Evolutionary conservation across 192 early-diverging fungal species (phyloP).

Genomic region (Coemansia sp.): DNA sequence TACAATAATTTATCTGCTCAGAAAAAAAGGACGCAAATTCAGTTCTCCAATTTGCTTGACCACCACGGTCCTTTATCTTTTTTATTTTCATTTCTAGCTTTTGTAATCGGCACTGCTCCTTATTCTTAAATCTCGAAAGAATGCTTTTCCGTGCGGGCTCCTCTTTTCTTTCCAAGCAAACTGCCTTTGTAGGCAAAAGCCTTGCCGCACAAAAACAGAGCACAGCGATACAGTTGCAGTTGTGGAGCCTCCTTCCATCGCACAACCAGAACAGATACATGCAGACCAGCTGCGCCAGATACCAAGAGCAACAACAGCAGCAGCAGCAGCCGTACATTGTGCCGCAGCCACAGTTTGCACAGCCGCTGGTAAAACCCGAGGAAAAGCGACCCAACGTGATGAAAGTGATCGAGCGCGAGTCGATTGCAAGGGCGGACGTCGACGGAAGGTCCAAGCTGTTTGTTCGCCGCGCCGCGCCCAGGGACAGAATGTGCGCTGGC

Average conservation of each 20-base stretch:
- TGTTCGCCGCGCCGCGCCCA: slow-evolving; percentile 59
- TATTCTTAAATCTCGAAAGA: too few species aligned
- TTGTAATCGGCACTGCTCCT: too few species aligned
- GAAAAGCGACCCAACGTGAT: slow-evolving; percentile 63
- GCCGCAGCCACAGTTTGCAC: slow-evolving; percentile 51
- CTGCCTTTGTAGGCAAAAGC: not conserved
- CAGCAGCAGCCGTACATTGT: slow-evolving; percentile 36
- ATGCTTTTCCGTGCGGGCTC: too few species aligned
- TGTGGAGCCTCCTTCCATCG: not conserved
- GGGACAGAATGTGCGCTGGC: slow-evolving; percentile 61
- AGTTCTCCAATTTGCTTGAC: too few species aligned
- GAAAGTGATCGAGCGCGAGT: slow-evolving; percentile 66
- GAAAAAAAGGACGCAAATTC: too few species aligned
- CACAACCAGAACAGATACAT: not conserved
- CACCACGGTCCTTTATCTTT: not conserved
- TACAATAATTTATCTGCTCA: not conserved
- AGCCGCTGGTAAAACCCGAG: slow-evolving; percentile 37
- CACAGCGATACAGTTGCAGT: not conserved
- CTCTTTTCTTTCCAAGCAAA: not conserved
- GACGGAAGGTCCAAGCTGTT: slow-evolving; percentile 68
- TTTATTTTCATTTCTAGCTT: not conserved
- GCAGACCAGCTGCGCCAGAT: not conserved
- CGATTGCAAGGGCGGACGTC: slow-evolving; percentile 58
- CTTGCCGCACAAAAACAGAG: not conserved
- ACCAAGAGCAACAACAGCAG: slow-evolving; percentile 2